Base-by-base conservation (phyloP, 345 rosid genomes). In the Garcia nutans region DNA sequence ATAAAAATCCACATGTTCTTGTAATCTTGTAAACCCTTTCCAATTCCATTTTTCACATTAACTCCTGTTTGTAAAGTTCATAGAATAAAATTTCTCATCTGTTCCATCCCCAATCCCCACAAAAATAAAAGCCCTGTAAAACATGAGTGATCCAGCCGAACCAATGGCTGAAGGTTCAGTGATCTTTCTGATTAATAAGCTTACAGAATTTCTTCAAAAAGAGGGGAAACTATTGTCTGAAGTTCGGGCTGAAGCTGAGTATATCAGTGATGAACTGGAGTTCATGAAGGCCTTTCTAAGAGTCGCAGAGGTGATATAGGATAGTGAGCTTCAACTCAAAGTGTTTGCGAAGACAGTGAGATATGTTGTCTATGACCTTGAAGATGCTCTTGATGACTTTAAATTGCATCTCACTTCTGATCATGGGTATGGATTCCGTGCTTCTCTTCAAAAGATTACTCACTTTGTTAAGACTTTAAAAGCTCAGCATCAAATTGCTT, bases 121-220 rank as follows among this genome's bases (percentile, higher is more conserved):
- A 33, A 33, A 33, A 33, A 33, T 33, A 63, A 28, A 19, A 16
- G 58, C 17, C 65, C 37, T 60, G 31, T 24, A 60, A 55, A 17
- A 5, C 22, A 55, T 13, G 6, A 55, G 2, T 55, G n/a, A 55
- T 19, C 56, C 5, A 20, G 12, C 24, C 20, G 5, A 52, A 24
- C 16, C 1, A 10, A 82, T 82, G 84, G 78, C 85, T 52, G 85
- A 80, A 62, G 80, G 72, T 31, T 74, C 78, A 57, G 84, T 83
- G 7, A 52, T 12, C 19, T 81, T 76, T 28, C 58, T 81, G 23
- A 68, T 82, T 11, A 74, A 70, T 2, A 85, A 81, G 72, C 81
- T 85, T 8, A 58, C 74, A 50, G 70, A 83, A 2, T 71, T 83
- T 58, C 56, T 85, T 15, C 37, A 58, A 33, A 75, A 77, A 6